phyloP scores from a whole-genome alignment of 108 stramenopile species.

The Discostella pseudostelligera region DNA sequence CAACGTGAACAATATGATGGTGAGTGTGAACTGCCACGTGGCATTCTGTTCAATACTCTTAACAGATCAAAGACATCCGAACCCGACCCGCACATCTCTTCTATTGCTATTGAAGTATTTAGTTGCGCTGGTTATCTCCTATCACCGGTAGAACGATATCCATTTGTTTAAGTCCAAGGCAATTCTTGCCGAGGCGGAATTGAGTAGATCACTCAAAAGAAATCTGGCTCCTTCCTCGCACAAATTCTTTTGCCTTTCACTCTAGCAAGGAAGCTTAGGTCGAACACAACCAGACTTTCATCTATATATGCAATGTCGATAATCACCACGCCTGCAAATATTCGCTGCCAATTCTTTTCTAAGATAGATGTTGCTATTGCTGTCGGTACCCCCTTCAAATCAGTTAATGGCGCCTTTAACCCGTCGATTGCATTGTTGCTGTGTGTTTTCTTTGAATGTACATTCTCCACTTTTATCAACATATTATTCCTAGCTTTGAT shows the following conservation, averaged over 20 bases:
- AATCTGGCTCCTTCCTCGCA: conserved; percentile 24
- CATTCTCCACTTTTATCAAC: conserved; percentile 18
- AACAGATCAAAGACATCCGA: too few species aligned
- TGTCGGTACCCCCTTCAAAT: conserved; percentile 2
- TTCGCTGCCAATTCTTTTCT: conserved; percentile 9
- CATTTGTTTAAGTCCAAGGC: too few species aligned
- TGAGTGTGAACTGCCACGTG: too few species aligned
- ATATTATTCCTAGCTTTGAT: conserved; percentile 11
- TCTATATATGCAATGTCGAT: conserved; percentile 10
- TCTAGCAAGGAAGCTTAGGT: conserved; percentile 17
- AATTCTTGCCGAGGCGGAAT: too few species aligned
- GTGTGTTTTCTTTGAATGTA: neutral
- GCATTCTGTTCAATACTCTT: too few species aligned
- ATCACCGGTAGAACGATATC: too few species aligned
- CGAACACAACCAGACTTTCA: conserved; percentile 13
- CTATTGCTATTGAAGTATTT: too few species aligned
- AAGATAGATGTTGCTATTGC: conserved; percentile 7
- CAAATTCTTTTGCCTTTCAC: conserved; percentile 25
- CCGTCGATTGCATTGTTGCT: neutral
- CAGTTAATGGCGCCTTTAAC: neutral
- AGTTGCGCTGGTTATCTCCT: too few species aligned
- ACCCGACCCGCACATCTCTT: too few species aligned
- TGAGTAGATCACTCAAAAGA: conserved; percentile 29
- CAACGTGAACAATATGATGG: too few species aligned
- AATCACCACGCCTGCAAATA: conserved; percentile 14